These are phyloP conservation scores for Fusarium newnesense DNA, from an alignment of 2,329 filamentous ascomycete species.

Conservation along the genomic window DNA sequence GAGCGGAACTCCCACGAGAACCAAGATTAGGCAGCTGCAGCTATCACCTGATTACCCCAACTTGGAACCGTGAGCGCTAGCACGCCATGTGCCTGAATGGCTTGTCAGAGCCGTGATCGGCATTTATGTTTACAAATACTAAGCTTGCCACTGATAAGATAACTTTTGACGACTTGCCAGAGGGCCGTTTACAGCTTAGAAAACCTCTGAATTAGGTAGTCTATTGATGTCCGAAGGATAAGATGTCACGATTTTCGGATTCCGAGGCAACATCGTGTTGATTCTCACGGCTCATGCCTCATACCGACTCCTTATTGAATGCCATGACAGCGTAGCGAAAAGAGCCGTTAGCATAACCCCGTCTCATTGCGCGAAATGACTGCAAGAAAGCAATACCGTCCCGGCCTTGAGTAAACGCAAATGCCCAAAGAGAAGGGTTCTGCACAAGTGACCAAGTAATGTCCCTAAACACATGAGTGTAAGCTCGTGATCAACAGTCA, in stretches of 20 bases:
- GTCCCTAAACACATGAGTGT: conserved; percentile 56
- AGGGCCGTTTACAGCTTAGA: background rate
- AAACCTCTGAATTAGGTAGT: background rate
- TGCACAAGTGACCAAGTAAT: conserved; percentile 71
- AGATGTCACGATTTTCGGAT: background rate
- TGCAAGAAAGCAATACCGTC: conserved; percentile 70
- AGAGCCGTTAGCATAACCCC: conserved; percentile 67
- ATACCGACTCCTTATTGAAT: conserved; percentile 56
- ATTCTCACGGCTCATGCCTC: background rate
- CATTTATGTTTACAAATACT: background rate
- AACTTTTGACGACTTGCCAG: background rate
- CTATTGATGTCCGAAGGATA: too few species aligned
- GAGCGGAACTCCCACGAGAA: background rate
- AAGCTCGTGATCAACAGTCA: background rate
- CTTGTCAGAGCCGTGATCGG: conserved; percentile 7
- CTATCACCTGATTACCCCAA: conserved; percentile 17
- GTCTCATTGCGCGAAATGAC: conserved; percentile 69
- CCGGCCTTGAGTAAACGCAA: conserved; percentile 68
- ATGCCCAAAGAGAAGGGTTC: conserved; percentile 69
- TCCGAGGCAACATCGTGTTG: background rate
- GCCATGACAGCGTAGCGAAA: conserved; percentile 69
- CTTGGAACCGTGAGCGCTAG: background rate
- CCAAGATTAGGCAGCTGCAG: conserved; percentile 6
- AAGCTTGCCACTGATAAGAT: background rate
- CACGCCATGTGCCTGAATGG: conserved; percentile 10